Percentiles rank a stretch among this genome's conserved stretches.
Evolutionary conservation across 1,139 yeast genomes (phyloP).

Genomic region (Hemisphaericaspora xylofermentans): DNA sequence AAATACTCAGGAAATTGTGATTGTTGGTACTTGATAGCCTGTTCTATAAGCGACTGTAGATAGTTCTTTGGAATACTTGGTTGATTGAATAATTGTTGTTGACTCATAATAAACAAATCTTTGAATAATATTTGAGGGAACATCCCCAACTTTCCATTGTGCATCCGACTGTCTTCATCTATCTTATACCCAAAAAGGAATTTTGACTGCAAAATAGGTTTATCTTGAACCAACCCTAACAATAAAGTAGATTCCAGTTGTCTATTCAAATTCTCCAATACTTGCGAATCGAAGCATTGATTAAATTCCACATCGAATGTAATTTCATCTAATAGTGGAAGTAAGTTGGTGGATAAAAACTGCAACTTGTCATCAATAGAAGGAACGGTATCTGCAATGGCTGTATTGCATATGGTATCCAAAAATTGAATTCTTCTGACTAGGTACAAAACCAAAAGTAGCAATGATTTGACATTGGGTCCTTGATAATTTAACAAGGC

Average conservation of each 20-base stretch:
- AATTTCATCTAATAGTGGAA: conserved; percentile 32
- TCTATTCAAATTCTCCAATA: conserved; percentile 19
- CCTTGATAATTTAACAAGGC: conserved; percentile 10
- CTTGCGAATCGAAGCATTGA: conserved; percentile 6
- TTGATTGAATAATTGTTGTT: conserved; percentile 7
- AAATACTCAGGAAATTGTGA: conserved; percentile 33
- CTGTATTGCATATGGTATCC: conserved; percentile 6
- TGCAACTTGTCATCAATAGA: conserved; percentile 16
- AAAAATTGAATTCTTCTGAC: conserved; percentile 23
- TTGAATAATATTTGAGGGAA: conserved; percentile 9
- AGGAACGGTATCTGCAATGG: conserved; percentile 4
- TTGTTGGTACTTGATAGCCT: conserved; percentile 30
- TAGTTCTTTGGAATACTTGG: conserved; percentile 23
- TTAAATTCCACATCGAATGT: conserved; percentile 7
- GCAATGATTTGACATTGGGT: conserved; percentile 10
- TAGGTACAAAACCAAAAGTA: conserved; percentile 25
- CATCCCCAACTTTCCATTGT: neutral
- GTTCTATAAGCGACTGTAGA: conserved; percentile 28
- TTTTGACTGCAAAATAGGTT: conserved; percentile 2
- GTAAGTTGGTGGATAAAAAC: conserved; percentile 26
- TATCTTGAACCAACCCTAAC: conserved; percentile 18
- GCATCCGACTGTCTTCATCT: neutral
- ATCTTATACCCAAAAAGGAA: conserved; percentile 7
- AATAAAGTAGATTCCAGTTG: conserved; percentile 31
- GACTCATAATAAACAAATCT: conserved; percentile 9